Conservation (phyloP, 768 basidiomycete genomes). For the Suillus americanus region DNA sequence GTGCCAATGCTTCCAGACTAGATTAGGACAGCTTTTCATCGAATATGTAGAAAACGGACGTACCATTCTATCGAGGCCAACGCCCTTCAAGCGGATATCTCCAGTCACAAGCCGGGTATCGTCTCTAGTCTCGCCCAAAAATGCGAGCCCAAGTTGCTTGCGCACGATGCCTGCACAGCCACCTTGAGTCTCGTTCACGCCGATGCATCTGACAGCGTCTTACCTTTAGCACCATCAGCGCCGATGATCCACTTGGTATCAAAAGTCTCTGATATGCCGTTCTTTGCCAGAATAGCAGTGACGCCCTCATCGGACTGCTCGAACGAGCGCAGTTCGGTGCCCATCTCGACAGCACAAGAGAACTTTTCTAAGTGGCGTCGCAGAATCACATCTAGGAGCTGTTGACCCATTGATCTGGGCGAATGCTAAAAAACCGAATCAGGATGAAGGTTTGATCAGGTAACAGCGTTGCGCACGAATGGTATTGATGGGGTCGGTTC, state of each 20-base stretch:
- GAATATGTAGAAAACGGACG: constrained; percentile 1
- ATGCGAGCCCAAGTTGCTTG: constrained; percentile 11
- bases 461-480: constrained; percentile 18
- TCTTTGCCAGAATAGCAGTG: constrained; percentile 13
- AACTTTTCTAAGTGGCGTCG: constrained; percentile 20
- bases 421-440: neutral
- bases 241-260: constrained; percentile 14
- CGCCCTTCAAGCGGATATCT: constrained; percentile 35
- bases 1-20: constrained; percentile 16
- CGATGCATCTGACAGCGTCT: neutral
- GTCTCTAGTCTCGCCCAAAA: constrained; percentile 31
- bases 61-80: constrained; percentile 40
- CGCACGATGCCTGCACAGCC: constrained; percentile 1
- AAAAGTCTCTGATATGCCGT: constrained; percentile 1
- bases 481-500: constrained; percentile 25
- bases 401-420: constrained; percentile 22
- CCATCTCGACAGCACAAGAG: constrained; percentile 34
- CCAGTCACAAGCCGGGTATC: constrained; percentile 26
- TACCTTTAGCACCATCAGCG: constrained; percentile 18
- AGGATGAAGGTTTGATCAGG: neutral
- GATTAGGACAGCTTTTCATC: neutral
- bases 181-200: neutral
- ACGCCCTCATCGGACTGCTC: constrained; percentile 35
- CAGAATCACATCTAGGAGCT: constrained; percentile 27
- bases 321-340: constrained; percentile 33